Evolutionary conservation across 2,329 filamentous ascomycete genomes (phyloP), one percentile per base, ranked within the genome.

Genomic region (Furcasterigmium furcatum): DNA sequence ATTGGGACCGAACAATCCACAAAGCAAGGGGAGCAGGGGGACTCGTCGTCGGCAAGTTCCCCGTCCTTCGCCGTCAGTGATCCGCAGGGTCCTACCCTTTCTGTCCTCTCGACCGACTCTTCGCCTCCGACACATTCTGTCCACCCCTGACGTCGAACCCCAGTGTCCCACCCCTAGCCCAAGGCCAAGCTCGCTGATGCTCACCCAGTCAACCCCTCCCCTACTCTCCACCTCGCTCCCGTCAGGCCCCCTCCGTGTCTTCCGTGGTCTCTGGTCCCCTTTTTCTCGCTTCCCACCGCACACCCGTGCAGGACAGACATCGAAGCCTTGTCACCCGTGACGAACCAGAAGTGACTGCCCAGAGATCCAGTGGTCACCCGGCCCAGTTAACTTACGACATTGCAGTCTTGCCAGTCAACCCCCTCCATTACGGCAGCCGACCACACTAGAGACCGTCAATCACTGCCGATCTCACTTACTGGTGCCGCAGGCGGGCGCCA

Each of bases 31-130:
- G n/a, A n/a, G n/a, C n/a, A n/a, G n/a, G 24, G 12, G 24, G 24
- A 7, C 12, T 27, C 12, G 7, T 27, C 24, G 24, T 7, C 24
- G 24, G 7, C 12, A 27, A 12, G 7, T 14, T 16, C 34, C n/a
- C 32, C 32, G 14, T 36, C 34, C n/a, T 14, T 36, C 18, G 9
- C 29, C 3, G 45, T 44, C 41, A 46, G 38, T 13, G 50, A 52
- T 52, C 48, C 41, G 42, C 50, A 52, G 50, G 50, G 50, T 52
- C 50, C 50, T 51, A 43, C 48, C 48, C 38, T 51, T 51, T 43
- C 43, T 25, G 43, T 30, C 36, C 40, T 42, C 27, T 42, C 39
- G 13, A 27, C 8, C 22, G 39, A 14, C 25, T 30, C 9, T 32
- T 30, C 39, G 24, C 39, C 16, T 29, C 38, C 39, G 21, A 19